Base-by-base conservation (phyloP, 352 stramenopile species). In the Phytopythium helicoides region DNA sequence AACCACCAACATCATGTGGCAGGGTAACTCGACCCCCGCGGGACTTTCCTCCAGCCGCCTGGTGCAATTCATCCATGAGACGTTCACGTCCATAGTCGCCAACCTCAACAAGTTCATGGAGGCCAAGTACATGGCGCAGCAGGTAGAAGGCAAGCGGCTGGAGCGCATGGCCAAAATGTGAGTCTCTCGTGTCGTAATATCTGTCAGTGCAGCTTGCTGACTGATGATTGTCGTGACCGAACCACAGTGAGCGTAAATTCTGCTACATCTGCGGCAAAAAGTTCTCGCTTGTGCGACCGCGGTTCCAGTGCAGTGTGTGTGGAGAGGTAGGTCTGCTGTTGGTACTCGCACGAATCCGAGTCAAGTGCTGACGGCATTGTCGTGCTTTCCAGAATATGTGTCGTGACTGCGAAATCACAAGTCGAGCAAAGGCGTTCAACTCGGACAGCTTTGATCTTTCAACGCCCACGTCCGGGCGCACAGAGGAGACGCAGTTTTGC, bases 231-330 rank as follows among this genome's bases (percentile, higher is more conserved):
- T 19, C 19, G 6, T 14, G 12, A n/a, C 31, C 42, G 51, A 19
- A 36, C 10, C 36, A 14, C 49, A 86, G 76, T 18, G 71, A 80
- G 14, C 73, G 71, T 38, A 89, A 87, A 52, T 60, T 63, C 34
- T 89, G 79, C 62, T 74, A 73, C 52, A 64, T 92, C 52, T 92
- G 82, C 69, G 76, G 64, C 51, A 87, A 84, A 28, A 86, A 83
- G 42, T 92, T 92, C 47, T 87, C 74, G 33, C 50, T 94, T 11
- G 58, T 89, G 37, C 65, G 78, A 0, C 65, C 76, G 22, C 76
- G 79, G 3, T 73, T 76, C 38, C 57, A 83, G 50, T 94, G 83
- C 50, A 66, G 73, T n/a, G 66, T 81, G 25, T 94, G 83, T 47
- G 72, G 71, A 28, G 72, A 89, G 53, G 66, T 86, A 26, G 25